A percentile compares a stretch with the other conserved stretches of the same genome.
Conservation (phyloP, 306 rosid species). For the Malus fusca region DNA sequence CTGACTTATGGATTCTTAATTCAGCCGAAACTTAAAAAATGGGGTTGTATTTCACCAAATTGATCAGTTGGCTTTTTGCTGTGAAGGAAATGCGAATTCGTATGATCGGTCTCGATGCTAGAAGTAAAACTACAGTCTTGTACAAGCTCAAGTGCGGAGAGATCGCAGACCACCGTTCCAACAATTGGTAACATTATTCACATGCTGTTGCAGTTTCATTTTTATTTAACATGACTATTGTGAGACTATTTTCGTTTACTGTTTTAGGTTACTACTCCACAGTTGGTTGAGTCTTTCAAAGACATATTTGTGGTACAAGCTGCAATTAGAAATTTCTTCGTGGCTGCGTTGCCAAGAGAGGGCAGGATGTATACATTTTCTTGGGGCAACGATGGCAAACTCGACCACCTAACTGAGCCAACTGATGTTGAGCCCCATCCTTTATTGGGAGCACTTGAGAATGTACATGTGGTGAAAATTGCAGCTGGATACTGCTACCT, state of each 20-base stretch:
- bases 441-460: conserved; percentile 74
- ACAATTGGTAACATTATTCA: conserved; percentile 43
- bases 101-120: conserved; percentile 47
- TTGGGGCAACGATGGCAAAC: conserved; percentile 75
- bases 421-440: conserved; percentile 69
- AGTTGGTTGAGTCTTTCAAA: conserved; percentile 68
- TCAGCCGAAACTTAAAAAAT: conserved; percentile 34
- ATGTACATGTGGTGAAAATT: conserved; percentile 84
- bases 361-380: conserved; percentile 85
- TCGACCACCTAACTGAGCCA: conserved; percentile 77
- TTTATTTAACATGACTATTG: not conserved
- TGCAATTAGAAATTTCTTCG: conserved; percentile 86
- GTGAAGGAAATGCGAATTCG: conserved; percentile 60
- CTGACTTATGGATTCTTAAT: conserved; percentile 10
- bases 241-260: no score
- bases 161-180: conserved; percentile 65
- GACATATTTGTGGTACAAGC: conserved; percentile 88
- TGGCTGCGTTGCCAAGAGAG: conserved; percentile 87
- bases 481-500: conserved; percentile 97
- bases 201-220: not conserved
- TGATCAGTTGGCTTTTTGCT: conserved; percentile 70
- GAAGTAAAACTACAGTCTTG: conserved; percentile 68
- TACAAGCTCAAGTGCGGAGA: conserved; percentile 75
- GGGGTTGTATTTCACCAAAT: conserved; percentile 61
- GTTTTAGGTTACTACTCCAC: conserved; percentile 31